phyloP scores from a whole-genome alignment of 2,329 filamentous ascomycete genomes.

The Pseudogymnoascus sp. region DNA sequence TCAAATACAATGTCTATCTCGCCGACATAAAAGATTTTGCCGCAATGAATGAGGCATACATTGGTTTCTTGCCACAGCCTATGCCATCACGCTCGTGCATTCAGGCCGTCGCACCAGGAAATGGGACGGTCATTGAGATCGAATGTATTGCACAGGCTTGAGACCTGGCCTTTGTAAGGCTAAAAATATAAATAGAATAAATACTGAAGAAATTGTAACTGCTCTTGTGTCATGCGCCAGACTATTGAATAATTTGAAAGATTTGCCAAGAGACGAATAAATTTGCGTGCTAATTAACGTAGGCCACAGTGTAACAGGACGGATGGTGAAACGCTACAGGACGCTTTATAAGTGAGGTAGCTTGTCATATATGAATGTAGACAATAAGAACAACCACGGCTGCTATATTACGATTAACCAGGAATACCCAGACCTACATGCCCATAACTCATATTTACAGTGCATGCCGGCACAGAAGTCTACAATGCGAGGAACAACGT shows the following conservation, averaged over 20 bases:
- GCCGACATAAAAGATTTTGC: slow-evolving; percentile 26
- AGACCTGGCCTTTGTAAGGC: neutral
- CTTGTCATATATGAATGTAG: neutral
- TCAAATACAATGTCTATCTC: slow-evolving; percentile 28
- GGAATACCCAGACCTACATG: neutral
- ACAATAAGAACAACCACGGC: neutral
- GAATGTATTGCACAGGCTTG: slow-evolving; percentile 37
- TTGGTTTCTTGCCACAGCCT: slow-evolving; percentile 34
- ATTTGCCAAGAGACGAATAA: neutral
- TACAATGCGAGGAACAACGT: neutral
- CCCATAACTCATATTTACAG: neutral
- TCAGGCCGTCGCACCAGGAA: slow-evolving; percentile 33
- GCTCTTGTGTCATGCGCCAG: neutral
- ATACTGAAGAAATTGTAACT: neutral
- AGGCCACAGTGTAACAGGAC: neutral
- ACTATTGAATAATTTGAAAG: neutral
- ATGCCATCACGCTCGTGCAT: slow-evolving; percentile 37
- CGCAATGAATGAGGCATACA: slow-evolving; percentile 36
- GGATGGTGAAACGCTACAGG: neutral
- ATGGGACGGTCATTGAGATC: slow-evolving; percentile 37
- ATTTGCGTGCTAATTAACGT: neutral
- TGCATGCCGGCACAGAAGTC: neutral
- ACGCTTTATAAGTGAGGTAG: neutral
- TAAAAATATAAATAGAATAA: neutral
- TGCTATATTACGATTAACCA: neutral